phyloP scores from a whole-genome alignment of 345 rosid genomes.

The Erysimum cheiranthoides region DNA sequence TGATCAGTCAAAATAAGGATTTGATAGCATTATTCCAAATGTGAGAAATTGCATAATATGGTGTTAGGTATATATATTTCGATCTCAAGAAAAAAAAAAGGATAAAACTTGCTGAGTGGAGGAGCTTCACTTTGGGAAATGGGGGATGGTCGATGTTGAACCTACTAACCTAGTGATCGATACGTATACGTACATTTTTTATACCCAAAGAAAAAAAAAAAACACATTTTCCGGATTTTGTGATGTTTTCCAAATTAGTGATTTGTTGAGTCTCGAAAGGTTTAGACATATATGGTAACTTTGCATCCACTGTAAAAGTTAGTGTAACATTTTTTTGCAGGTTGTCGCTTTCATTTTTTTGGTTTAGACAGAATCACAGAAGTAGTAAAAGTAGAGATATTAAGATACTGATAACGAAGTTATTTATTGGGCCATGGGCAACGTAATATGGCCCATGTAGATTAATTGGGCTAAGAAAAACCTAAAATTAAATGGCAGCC shows the following conservation, averaged over 20 bases:
- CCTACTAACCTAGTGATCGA: not conserved
- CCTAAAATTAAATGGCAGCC: no score
- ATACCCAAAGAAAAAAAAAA: no score
- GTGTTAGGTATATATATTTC: no score
- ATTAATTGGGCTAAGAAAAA: no score
- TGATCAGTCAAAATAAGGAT: not conserved
- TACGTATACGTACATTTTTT: not conserved
- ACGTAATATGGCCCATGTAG: no score
- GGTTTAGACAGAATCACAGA: no score
- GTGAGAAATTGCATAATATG: not conserved
- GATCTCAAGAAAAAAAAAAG: not conserved
- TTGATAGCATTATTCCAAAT: not conserved
- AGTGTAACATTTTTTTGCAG: constrained; percentile 14
- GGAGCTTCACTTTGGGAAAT: constrained; percentile 6
- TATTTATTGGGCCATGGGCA: no score
- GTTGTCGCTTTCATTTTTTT: not conserved
- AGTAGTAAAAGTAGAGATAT: no score
- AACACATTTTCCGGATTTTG: not conserved
- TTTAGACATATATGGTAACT: constrained; percentile 26
- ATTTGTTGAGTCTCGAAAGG: not conserved
- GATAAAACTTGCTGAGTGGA: not conserved
- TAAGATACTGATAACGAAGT: no score
- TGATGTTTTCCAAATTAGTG: constrained; percentile 7
- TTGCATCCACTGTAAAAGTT: constrained; percentile 24
- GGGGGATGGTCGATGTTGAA: constrained; percentile 12